Evolutionary conservation across 768 basidiomycete genomes (phyloP), one percentile per base, ranked within the genome.

Genomic region (Rubroboletus satanas): DNA sequence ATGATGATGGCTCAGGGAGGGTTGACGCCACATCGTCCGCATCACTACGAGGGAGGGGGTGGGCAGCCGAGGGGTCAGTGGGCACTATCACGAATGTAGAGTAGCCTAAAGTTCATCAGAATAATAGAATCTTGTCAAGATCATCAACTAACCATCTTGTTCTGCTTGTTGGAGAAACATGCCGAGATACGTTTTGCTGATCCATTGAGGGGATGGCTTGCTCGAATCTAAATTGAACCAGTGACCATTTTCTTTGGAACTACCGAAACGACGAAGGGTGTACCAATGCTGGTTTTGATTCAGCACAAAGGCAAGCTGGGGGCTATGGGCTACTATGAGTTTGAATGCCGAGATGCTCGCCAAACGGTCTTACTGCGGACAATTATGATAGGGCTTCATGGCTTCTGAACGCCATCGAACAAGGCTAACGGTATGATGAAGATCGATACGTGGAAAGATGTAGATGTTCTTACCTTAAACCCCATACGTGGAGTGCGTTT

Each of bases 151-250:
- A 84, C 93, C 94, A 69, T 94, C 90, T 23, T 78, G 68, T 66
- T 95, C 93, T 18, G 93, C 88, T 71, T 95, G 90, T 55, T 91
- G 84, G 36, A 97, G 72, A 45, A 91, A 83, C 87, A 95, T 87
- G 49, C 83, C 83, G 5, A 97, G 81, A 72, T 93, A 94, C 1
- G 85, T 80, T 61, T 83, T 87, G 29, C 88, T 79, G 31, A 97
- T 81, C 89, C 91, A 92, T 68, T 93, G 84, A 9, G 94, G 93
- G 5, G 71, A 67, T 33, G 75, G 57, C 14, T 86, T 73, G 60
- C 80, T 85, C 9, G 93, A 94, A 66, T 95, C 88, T 10, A 96
- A 77, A 68, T 95, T 93, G 73, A 90, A 93, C 92, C 92, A 94
- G 67, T 90, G 84, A 12, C 82, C 85, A 49, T 76, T 73, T 44